Evolutionary conservation across 2,329 filamentous ascomycete genomes (phyloP).

Genomic region (Plectosphaerella cucumerina): DNA sequence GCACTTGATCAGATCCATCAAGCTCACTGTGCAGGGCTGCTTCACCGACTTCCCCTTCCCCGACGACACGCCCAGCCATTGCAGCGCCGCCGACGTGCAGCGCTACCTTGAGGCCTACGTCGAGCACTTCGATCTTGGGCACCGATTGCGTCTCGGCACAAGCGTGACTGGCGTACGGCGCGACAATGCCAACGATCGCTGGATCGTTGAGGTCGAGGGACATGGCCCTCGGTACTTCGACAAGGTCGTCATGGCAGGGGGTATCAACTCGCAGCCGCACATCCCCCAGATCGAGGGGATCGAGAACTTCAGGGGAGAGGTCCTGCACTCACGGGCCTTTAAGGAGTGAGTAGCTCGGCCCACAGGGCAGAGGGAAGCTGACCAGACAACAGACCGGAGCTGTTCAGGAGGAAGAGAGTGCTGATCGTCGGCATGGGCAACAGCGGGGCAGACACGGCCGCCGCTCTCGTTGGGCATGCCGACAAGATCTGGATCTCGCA

Average conservation of each 20-base stretch:
- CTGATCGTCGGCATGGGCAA: conserved; percentile 38
- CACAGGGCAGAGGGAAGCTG: background rate
- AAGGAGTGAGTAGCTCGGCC: conserved; percentile 10
- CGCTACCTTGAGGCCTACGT: conserved; percentile 28
- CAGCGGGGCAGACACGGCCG: conserved; percentile 29
- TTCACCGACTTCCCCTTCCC: conserved; percentile 31
- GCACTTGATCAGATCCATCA: too few species aligned
- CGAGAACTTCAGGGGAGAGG: conserved; percentile 30
- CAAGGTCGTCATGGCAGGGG: conserved; percentile 30
- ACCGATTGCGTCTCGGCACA: conserved; percentile 19
- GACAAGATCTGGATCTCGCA: conserved; percentile 37
- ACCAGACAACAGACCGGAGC: conserved; percentile 15
- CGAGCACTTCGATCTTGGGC: conserved; percentile 23
- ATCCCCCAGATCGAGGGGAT: conserved; percentile 29
- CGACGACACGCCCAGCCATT: conserved; percentile 18
- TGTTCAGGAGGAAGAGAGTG: conserved; percentile 35
- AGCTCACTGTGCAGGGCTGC: conserved; percentile 24
- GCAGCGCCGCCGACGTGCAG: conserved; percentile 18
- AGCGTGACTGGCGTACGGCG: conserved; percentile 14
- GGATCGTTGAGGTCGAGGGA: conserved; percentile 22
- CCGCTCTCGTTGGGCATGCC: conserved; percentile 26
- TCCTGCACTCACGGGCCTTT: conserved; percentile 30
- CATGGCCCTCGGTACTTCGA: conserved; percentile 23
- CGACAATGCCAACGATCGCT: conserved; percentile 15
- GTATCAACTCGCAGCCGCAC: conserved; percentile 26